Evolutionary conservation across 768 basidiomycete species (phyloP).

Genomic region (Roridomyces roridus): DNA sequence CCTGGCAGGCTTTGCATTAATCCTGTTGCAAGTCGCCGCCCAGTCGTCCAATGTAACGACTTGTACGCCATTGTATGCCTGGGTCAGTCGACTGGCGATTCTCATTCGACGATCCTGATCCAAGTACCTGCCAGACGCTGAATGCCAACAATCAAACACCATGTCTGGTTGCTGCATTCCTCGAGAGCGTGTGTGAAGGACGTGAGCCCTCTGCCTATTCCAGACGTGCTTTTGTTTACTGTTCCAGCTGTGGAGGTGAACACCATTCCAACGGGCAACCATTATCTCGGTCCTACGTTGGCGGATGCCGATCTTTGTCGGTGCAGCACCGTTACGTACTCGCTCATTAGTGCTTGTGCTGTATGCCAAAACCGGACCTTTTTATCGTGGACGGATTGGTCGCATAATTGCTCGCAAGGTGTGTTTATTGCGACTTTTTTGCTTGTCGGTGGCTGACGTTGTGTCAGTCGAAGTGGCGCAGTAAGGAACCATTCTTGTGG

Average conservation of each 20-base stretch:
- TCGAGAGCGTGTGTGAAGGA: constrained; percentile 50
- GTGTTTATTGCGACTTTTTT: not conserved
- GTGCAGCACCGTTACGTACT: constrained; percentile 67
- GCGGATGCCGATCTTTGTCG: constrained; percentile 46
- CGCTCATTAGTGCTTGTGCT: constrained; percentile 62
- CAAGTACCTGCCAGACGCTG: constrained; percentile 31
- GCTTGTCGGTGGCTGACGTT: not conserved
- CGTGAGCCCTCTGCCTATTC: constrained; percentile 30
- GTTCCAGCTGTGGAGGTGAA: constrained; percentile 44
- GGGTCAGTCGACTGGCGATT: constrained; percentile 34
- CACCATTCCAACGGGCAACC: constrained; percentile 40
- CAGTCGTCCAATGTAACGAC: constrained; percentile 45
- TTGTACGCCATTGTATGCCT: constrained; percentile 42
- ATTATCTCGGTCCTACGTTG: constrained; percentile 50
- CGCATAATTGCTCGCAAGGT: constrained; percentile 36
- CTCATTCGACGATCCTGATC: not conserved
- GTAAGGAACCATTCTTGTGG: constrained; percentile 30
- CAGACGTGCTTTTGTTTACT: not conserved
- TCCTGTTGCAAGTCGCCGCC: constrained; percentile 27
- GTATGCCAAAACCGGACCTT: constrained; percentile 58
- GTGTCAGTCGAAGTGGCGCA: constrained; percentile 35
- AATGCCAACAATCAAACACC: constrained; percentile 54
- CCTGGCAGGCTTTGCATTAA: constrained; percentile 3
- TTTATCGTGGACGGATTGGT: constrained; percentile 45
- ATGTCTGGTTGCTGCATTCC: constrained; percentile 55